Evolutionary conservation across 169 alveolate genomes (phyloP).

Genomic region (Plasmodium chabaudi): DNA sequence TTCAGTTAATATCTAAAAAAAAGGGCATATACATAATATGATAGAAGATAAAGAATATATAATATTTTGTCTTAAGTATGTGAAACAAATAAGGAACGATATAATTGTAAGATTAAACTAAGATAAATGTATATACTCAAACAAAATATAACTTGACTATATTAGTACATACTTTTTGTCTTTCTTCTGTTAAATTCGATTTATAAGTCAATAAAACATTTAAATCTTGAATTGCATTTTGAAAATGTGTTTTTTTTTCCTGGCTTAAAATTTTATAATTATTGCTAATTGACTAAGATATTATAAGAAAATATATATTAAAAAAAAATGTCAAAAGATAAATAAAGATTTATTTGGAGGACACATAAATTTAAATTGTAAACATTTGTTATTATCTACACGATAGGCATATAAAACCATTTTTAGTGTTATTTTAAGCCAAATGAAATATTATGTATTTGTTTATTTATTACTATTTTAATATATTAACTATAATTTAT

Average conservation of each 20-base stretch:
- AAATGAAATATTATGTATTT: no score
- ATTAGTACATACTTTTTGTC: constrained; percentile 41
- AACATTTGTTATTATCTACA: no score
- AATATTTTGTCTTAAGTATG: neutral
- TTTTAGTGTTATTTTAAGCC: no score
- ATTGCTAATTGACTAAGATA: constrained; percentile 30
- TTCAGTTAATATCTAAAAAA: constrained; percentile 72
- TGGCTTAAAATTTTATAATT: constrained; percentile 32
- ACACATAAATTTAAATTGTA: neutral
- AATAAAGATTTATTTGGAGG: neutral
- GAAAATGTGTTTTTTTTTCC: constrained; percentile 41
- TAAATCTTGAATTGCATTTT: constrained; percentile 61
- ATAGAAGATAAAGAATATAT: neutral
- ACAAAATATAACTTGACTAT: neutral
- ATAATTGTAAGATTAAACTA: constrained; percentile 6
- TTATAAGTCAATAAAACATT: constrained; percentile 40
- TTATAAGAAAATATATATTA: constrained; percentile 5
- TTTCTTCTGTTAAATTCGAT: constrained; percentile 49
- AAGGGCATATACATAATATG: constrained; percentile 8
- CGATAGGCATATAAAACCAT: no score
- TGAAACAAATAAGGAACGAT: neutral
- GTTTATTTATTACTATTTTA: no score
- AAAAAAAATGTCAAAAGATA: constrained; percentile 1
- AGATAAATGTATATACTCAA: neutral
- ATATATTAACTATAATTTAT: no score